phyloP scores from a whole-genome alignment of 2,329 filamentous ascomycete species.

The Xenoacremonium recifei region DNA sequence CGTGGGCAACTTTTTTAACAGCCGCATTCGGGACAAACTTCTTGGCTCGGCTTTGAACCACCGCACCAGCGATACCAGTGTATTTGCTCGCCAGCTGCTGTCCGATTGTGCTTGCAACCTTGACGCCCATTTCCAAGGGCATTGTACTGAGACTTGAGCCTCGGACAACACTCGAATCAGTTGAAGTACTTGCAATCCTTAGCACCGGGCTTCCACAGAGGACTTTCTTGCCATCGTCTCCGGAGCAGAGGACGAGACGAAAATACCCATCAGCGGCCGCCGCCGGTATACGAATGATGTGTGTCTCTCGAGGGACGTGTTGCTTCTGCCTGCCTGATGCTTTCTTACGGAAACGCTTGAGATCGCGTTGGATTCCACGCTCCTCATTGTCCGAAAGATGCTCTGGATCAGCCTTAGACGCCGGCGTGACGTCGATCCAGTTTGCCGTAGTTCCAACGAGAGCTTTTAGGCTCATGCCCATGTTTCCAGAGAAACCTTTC shows the following conservation, averaged over 20 bases:
- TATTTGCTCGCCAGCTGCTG: slow-evolving; percentile 44
- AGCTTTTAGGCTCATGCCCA: slow-evolving; percentile 65
- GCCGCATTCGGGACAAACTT: slow-evolving; percentile 32
- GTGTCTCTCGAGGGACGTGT: slow-evolving; percentile 60
- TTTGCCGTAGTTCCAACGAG: slow-evolving; percentile 55
- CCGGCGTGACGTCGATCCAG: slow-evolving; percentile 70
- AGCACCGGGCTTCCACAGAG: slow-evolving; percentile 68
- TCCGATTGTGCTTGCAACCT: slow-evolving; percentile 51
- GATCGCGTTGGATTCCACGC: slow-evolving; percentile 66
- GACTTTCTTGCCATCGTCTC: slow-evolving; percentile 44
- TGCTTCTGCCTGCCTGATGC: slow-evolving; percentile 41
- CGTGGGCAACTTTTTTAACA: slow-evolving; percentile 39
- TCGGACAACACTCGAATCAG: slow-evolving; percentile 58
- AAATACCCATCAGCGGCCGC: slow-evolving; percentile 66
- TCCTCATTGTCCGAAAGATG: slow-evolving; percentile 58
- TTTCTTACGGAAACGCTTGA: slow-evolving; percentile 61
- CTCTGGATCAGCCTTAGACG: slow-evolving; percentile 40
- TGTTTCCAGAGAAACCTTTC: slow-evolving; percentile 66
- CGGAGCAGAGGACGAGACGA: slow-evolving; percentile 61
- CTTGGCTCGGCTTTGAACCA: slow-evolving; percentile 41
- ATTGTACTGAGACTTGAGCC: slow-evolving; percentile 64
- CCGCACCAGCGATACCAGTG: slow-evolving; percentile 30
- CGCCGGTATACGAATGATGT: slow-evolving; percentile 62
- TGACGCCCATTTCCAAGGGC: slow-evolving; percentile 64
- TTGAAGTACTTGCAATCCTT: slow-evolving; percentile 64